Conservation (phyloP, 2,329 filamentous ascomycete species). For the Myriangium duriaei region DNA sequence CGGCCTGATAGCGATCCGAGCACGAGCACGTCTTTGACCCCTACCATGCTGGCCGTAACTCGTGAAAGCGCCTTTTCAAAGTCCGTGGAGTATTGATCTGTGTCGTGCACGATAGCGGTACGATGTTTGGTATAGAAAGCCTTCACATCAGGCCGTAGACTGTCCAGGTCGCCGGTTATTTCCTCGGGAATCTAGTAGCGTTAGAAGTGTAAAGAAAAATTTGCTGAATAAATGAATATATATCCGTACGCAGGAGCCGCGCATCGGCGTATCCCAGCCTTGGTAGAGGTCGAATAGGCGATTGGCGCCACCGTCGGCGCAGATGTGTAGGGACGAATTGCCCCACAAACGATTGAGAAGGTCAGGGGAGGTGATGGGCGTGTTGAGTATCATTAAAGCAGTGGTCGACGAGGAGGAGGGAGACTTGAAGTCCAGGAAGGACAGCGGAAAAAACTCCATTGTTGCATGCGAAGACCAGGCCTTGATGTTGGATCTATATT, state of each 20-base stretch:
- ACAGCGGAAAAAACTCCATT: too few species aligned
- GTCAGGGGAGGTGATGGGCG: constrained; percentile 43
- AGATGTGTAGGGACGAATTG: constrained; percentile 53
- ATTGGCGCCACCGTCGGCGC: constrained; percentile 87
- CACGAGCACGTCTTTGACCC: constrained; percentile 47
- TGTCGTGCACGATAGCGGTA: constrained; percentile 53
- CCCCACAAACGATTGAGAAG: constrained; percentile 35
- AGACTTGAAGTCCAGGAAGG: too few species aligned
- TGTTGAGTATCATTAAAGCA: constrained; percentile 48
- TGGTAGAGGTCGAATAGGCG: constrained; percentile 45
- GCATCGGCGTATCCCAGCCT: background rate
- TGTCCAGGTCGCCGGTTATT: constrained; percentile 89
- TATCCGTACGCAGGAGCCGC: constrained; percentile 10
- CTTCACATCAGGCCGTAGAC: constrained; percentile 50
- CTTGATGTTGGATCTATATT: too few species aligned
- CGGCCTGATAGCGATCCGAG: constrained; percentile 79
- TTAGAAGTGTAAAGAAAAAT: constrained; percentile 13
- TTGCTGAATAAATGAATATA: constrained; percentile 5
- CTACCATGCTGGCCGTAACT: constrained; percentile 33
- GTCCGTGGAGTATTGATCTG: constrained; percentile 82
- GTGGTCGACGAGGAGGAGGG: constrained; percentile 7
- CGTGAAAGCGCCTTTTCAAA: constrained; percentile 68
- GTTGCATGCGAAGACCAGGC: too few species aligned
- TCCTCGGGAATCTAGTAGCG: constrained; percentile 33
- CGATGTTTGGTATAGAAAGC: constrained; percentile 52